Percentiles rank a stretch among this genome's conserved stretches.
phyloP scores from a whole-genome alignment of 768 basidiomycete species.

The Paxillus rubicundulus region DNA sequence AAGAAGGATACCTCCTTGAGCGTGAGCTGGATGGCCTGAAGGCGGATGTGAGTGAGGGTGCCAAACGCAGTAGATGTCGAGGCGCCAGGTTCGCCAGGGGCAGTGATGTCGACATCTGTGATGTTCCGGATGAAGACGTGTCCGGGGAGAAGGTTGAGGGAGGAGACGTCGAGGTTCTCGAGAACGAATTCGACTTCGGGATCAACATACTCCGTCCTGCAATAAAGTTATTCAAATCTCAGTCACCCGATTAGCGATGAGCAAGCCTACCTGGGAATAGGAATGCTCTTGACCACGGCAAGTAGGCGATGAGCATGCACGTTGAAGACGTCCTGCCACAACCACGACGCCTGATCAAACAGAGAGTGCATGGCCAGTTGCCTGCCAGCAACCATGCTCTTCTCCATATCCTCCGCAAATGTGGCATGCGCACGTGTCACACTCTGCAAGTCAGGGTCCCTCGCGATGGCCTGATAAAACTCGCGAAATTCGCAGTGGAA shows the following conservation, averaged over 20 bases:
- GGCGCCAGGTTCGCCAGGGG: constrained; percentile 32
- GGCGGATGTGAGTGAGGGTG: constrained; percentile 60
- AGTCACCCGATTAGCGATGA: neutral
- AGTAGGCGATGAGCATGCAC: constrained; percentile 68
- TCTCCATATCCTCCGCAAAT: constrained; percentile 49
- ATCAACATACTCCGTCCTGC: constrained; percentile 71
- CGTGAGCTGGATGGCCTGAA: constrained; percentile 62
- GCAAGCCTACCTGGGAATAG: constrained; percentile 60
- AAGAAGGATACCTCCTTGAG: constrained; percentile 72
- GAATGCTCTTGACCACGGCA: constrained; percentile 53
- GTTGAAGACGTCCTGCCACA: constrained; percentile 80
- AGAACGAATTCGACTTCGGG: constrained; percentile 68
- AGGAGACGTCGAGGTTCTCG: constrained; percentile 70
- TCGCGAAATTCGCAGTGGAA: constrained; percentile 45
- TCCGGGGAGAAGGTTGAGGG: constrained; percentile 63
- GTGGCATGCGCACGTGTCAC: constrained; percentile 47
- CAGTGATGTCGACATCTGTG: constrained; percentile 57
- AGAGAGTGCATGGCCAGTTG: constrained; percentile 47
- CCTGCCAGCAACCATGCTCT: constrained; percentile 37
- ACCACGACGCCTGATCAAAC: constrained; percentile 65
- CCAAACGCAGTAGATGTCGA: constrained; percentile 50
- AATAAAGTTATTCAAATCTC: neutral
- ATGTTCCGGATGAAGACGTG: constrained; percentile 73
- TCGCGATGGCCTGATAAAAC: constrained; percentile 44
- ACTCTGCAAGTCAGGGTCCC: constrained; percentile 49